A percentile compares a stretch with the other conserved stretches of the same genome.
Conservation (phyloP, 2,329 filamentous ascomycete genomes). For the Monosporascus ibericus region DNA sequence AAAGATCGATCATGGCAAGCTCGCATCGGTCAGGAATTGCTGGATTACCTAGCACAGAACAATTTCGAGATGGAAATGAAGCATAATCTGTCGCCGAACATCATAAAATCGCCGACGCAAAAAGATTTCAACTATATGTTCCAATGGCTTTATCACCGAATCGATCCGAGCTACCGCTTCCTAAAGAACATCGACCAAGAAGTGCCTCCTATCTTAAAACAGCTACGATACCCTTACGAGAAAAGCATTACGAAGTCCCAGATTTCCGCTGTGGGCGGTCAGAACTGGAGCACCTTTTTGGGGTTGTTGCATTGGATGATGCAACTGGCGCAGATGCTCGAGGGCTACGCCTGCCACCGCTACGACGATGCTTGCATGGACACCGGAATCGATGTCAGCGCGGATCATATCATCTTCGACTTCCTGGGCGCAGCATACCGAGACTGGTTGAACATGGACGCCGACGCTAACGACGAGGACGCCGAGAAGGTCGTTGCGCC, state of each 20-base stretch:
- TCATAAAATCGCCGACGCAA: constrained; percentile 88
- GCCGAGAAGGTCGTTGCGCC: constrained; percentile 72
- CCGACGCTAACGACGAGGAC: constrained; percentile 81
- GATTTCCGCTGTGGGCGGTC: constrained; percentile 87
- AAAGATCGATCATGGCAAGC: constrained; percentile 75
- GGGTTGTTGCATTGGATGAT: constrained; percentile 98
- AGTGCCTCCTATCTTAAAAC: constrained; percentile 85
- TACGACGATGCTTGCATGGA: constrained; percentile 91
- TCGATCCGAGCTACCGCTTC: constrained; percentile 90
- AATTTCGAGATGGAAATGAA: constrained; percentile 99
- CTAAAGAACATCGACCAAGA: constrained; percentile 94
- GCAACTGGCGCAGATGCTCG: constrained; percentile 92
- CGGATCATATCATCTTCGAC: constrained; percentile 89
- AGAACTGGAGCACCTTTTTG: constrained; percentile 95
- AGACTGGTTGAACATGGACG: constrained; percentile 90
- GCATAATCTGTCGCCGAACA: constrained; percentile 83
- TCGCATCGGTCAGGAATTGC: constrained; percentile 78
- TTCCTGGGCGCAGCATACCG: constrained; percentile 87
- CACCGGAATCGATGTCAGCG: constrained; percentile 77
- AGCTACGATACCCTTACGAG: constrained; percentile 90
- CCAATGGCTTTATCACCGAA: constrained; percentile 93
- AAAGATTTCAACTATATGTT: constrained; percentile 99
- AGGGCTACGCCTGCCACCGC: constrained; percentile 68
- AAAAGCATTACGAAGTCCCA: constrained; percentile 95
- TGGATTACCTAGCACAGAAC: constrained; percentile 87